These are phyloP conservation scores for Epichloe aotearoae DNA, from an alignment of 2,329 filamentous ascomycete genomes.

Conservation along the genomic window DNA sequence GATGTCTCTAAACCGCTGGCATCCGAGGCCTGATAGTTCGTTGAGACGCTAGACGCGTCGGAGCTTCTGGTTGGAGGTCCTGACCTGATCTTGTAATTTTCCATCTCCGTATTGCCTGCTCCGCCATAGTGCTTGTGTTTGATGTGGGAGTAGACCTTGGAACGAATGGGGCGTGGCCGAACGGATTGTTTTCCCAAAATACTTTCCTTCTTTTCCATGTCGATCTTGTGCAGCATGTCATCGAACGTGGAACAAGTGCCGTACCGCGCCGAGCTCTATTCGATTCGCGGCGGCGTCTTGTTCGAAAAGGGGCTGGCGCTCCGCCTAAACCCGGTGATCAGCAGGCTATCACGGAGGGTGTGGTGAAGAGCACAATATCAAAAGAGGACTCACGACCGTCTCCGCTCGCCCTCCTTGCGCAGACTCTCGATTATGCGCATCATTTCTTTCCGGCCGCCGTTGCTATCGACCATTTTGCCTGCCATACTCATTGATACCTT, in stretches of 20 bases:
- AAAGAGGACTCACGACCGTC: slow-evolving; percentile 54
- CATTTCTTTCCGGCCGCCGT: slow-evolving; percentile 78
- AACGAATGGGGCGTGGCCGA: not conserved
- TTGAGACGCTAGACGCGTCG: not conserved
- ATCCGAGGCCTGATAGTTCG: not conserved
- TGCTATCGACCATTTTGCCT: slow-evolving; percentile 70
- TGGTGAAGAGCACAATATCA: not conserved
- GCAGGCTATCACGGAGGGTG: not conserved
- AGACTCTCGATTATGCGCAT: slow-evolving; percentile 75
- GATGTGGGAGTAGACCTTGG: not conserved
- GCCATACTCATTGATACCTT: slow-evolving; percentile 93
- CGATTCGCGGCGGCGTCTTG: slow-evolving; percentile 30
- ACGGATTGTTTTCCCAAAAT: not conserved
- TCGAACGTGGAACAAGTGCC: slow-evolving; percentile 19
- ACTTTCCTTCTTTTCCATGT: slow-evolving; percentile 1
- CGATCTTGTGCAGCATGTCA: slow-evolving; percentile 10
- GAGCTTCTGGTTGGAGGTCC: not conserved
- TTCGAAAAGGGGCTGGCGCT: slow-evolving; percentile 24
- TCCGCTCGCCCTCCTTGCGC: slow-evolving; percentile 73
- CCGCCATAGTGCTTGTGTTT: not conserved
- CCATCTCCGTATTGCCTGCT: not conserved
- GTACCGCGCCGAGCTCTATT: slow-evolving; percentile 24
- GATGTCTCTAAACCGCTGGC: not conserved
- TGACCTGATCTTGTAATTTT: not conserved
- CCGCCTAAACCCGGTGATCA: slow-evolving; percentile 13